Evolutionary conservation across 495 filamentous ascomycete genomes (phyloP).

Genomic region (Immersiella caudata): DNA sequence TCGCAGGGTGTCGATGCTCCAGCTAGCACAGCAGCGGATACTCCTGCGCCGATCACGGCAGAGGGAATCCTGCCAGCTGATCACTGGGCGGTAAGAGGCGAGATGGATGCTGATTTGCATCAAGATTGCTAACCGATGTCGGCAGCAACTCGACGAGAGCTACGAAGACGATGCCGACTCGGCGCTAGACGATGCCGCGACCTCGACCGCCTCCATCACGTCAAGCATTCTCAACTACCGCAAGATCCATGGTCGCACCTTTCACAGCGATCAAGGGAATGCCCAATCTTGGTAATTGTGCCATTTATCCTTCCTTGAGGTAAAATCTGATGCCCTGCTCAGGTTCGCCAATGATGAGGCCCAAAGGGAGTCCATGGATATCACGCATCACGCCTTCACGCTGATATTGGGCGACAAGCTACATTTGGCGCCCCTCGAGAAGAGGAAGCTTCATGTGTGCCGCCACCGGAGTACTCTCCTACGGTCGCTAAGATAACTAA

Average conservation of each 20-base stretch:
- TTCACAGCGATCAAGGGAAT: conserved; percentile 36
- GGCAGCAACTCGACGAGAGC: background rate
- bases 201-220: conserved; percentile 48
- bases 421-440: conserved; percentile 58
- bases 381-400: conserved; percentile 44
- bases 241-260: conserved; percentile 44
- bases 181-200: background rate
- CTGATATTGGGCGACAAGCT: conserved; percentile 57
- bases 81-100: background rate
- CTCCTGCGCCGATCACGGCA: no score
- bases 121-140: background rate
- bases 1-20: no score
- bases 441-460: conserved; percentile 10
- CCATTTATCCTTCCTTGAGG: no score
- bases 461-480: background rate
- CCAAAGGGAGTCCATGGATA: conserved; percentile 45
- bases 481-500: background rate
- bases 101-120: background rate
- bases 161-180: background rate
- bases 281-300: conserved; percentile 37
- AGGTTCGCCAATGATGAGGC: conserved; percentile 46
- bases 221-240: conserved; percentile 49
- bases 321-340: background rate
- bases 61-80: conserved; percentile 2
- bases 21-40: no score